phyloP scores from a whole-genome alignment of 2,329 filamentous ascomycete genomes.

The Hymenoscyphus fraxineus region DNA sequence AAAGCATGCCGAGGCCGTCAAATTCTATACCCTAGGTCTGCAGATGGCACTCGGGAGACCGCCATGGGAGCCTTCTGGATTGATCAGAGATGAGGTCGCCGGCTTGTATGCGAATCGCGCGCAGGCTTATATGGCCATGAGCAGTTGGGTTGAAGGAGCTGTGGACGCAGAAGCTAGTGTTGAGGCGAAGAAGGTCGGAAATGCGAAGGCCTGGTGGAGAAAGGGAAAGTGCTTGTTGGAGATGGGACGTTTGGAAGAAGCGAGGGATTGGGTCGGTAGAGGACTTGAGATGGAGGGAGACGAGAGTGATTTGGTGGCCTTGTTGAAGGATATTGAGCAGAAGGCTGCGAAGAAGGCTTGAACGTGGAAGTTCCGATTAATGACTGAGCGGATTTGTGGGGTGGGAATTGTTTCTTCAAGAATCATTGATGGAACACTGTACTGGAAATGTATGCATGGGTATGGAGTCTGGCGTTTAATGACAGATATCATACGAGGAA shows the following conservation, averaged over 20 bases:
- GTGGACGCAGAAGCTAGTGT: slow-evolving; percentile 85
- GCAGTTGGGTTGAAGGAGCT: slow-evolving; percentile 80
- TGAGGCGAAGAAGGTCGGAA: slow-evolving; percentile 79
- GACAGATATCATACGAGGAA: not conserved
- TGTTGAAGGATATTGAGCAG: slow-evolving; percentile 60
- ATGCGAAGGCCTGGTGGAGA: slow-evolving; percentile 94
- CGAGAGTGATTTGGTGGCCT: slow-evolving; percentile 58
- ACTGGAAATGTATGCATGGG: slow-evolving; percentile 2
- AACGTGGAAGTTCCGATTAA: not conserved
- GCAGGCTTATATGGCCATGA: slow-evolving; percentile 81
- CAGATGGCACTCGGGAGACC: slow-evolving; percentile 84
- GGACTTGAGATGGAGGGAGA: slow-evolving; percentile 80
- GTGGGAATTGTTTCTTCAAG: not conserved
- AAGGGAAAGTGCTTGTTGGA: slow-evolving; percentile 80
- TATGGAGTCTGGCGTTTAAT: slow-evolving; percentile 11
- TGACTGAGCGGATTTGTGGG: not conserved
- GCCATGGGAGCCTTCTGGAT: slow-evolving; percentile 78
- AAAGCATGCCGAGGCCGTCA: slow-evolving; percentile 69
- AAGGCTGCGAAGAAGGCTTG: slow-evolving; percentile 33
- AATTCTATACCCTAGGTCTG: slow-evolving; percentile 79
- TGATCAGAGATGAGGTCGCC: slow-evolving; percentile 81
- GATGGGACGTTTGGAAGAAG: slow-evolving; percentile 86
- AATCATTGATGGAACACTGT: not conserved
- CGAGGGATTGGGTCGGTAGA: slow-evolving; percentile 69
- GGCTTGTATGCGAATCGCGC: slow-evolving; percentile 81